Conservation (phyloP, 164 flowering plant species). For the Magnolia officinalis region DNA sequence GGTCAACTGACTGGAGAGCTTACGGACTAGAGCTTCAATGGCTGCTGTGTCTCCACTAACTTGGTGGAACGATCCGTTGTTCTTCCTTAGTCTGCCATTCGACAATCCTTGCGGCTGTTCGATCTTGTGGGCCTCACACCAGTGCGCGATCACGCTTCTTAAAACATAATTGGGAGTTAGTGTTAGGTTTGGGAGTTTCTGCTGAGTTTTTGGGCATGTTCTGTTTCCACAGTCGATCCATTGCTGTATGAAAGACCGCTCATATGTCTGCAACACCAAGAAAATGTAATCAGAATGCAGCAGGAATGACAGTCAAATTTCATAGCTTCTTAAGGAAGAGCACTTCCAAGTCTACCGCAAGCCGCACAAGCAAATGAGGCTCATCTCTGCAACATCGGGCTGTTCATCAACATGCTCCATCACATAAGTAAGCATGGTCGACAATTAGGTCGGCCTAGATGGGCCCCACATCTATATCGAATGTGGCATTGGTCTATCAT, state of each 20-base stretch:
- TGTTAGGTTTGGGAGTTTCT: slow-evolving; percentile 57
- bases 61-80: slow-evolving; percentile 74
- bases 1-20: slow-evolving; percentile 52
- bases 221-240: slow-evolving; percentile 86
- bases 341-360: background rate
- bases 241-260: slow-evolving; percentile 84
- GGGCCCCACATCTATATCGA: no score
- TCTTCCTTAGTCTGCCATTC: slow-evolving; percentile 57
- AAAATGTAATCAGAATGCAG: background rate
- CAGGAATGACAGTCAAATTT: background rate
- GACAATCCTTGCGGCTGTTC: slow-evolving; percentile 53
- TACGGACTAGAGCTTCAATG: slow-evolving; percentile 58
- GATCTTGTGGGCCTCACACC: slow-evolving; percentile 64
- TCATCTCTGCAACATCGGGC: no score
- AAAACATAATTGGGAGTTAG: slow-evolving; percentile 83
- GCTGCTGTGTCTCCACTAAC: slow-evolving; percentile 63
- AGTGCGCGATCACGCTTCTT: slow-evolving; percentile 72
- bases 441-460: no score
- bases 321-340: slow-evolving; percentile 1
- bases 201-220: slow-evolving; percentile 94
- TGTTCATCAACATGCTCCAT: no score
- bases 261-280: slow-evolving; percentile 61
- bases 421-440: no score
- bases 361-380: background rate
- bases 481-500: no score